phyloP scores from a whole-genome alignment of 805 yeast genomes.

The Metschnikowia continentalis region DNA sequence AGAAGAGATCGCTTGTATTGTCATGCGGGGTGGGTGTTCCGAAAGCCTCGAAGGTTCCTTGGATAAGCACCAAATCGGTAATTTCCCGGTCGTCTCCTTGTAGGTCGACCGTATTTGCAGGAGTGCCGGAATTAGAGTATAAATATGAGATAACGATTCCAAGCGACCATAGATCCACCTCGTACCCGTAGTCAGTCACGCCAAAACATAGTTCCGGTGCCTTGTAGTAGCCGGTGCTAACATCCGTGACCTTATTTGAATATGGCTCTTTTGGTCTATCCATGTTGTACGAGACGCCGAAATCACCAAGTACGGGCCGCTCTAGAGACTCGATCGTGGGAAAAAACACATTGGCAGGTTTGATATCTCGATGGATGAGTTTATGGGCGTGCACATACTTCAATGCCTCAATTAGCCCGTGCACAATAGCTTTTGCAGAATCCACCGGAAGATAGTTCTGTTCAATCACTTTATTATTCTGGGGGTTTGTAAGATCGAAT shows the following conservation, averaged over 20 bases:
- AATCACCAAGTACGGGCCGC: constrained; percentile 50
- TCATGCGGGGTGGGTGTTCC: constrained; percentile 54
- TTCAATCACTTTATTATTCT: constrained; percentile 8
- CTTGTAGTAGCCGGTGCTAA: constrained; percentile 63
- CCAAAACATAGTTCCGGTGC: constrained; percentile 75
- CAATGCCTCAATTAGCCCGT: constrained; percentile 23
- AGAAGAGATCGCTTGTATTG: constrained; percentile 19
- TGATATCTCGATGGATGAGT: constrained; percentile 40
- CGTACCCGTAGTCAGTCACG: constrained; percentile 46
- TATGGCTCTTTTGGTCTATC: constrained; percentile 37
- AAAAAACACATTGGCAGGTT: constrained; percentile 35
- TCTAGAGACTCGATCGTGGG: constrained; percentile 15
- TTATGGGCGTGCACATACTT: constrained; percentile 28
- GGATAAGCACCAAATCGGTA: constrained; percentile 54
- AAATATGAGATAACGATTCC: constrained; percentile 61
- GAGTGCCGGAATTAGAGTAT: constrained; percentile 29
- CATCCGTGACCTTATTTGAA: constrained; percentile 45
- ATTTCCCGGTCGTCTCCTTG: constrained; percentile 14
- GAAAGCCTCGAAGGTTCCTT: constrained; percentile 49
- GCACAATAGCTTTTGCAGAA: constrained; percentile 12
- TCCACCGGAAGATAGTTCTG: constrained; percentile 16
- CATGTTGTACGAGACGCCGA: constrained; percentile 49
- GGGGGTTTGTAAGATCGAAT: constrained; percentile 25
- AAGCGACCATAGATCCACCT: constrained; percentile 68
- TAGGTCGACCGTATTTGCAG: constrained; percentile 24